These are phyloP conservation scores for Vanrija humicola DNA, from an alignment of 1,284 basidiomycete genomes.

Conservation along the genomic window DNA sequence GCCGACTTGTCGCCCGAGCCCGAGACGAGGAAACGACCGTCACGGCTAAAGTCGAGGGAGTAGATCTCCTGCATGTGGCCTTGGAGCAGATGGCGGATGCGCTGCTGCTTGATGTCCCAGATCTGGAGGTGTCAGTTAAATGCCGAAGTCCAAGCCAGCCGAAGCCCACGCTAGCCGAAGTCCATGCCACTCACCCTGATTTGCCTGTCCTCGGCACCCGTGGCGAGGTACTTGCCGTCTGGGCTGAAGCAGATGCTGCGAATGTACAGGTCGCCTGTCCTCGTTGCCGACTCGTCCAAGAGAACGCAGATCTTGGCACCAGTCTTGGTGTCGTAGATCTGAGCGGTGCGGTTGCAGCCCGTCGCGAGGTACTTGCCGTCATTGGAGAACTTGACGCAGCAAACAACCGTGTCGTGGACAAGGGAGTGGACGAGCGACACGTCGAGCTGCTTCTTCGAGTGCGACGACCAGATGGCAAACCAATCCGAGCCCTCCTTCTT, in stretches of 20 bases:
- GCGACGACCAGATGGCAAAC: slow-evolving; percentile 91
- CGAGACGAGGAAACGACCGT: slow-evolving; percentile 78
- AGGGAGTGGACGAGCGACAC: slow-evolving; percentile 87
- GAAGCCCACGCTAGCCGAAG: not conserved
- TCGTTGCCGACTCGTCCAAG: slow-evolving; percentile 62
- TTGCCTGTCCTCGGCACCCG: slow-evolving; percentile 77
- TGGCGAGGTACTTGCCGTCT: slow-evolving; percentile 73
- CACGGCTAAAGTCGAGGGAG: slow-evolving; percentile 77
- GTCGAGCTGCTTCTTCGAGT: slow-evolving; percentile 74
- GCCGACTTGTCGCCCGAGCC: slow-evolving; percentile 86
- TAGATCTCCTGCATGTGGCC: slow-evolving; percentile 90
- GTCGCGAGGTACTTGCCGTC: slow-evolving; percentile 86
- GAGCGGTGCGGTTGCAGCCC: slow-evolving; percentile 83
- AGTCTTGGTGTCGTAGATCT: slow-evolving; percentile 84
- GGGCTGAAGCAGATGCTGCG: slow-evolving; percentile 79
- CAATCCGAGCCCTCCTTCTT: slow-evolving; percentile 86
- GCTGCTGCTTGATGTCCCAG: slow-evolving; percentile 77
- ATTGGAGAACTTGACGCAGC: slow-evolving; percentile 84
- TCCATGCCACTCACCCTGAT: slow-evolving; percentile 60
- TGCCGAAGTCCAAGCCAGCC: slow-evolving; percentile 12
- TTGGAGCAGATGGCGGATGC: slow-evolving; percentile 67
- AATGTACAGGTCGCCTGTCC: slow-evolving; percentile 71
- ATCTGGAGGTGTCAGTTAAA: slow-evolving; percentile 54
- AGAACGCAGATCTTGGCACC: slow-evolving; percentile 73
- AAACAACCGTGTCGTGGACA: slow-evolving; percentile 92